Percentiles rank a stretch among this genome's conserved stretches.
These are phyloP conservation scores for Clarireedia monteithiana DNA, from an alignment of 2,329 filamentous ascomycete species.

Conservation along the genomic window DNA sequence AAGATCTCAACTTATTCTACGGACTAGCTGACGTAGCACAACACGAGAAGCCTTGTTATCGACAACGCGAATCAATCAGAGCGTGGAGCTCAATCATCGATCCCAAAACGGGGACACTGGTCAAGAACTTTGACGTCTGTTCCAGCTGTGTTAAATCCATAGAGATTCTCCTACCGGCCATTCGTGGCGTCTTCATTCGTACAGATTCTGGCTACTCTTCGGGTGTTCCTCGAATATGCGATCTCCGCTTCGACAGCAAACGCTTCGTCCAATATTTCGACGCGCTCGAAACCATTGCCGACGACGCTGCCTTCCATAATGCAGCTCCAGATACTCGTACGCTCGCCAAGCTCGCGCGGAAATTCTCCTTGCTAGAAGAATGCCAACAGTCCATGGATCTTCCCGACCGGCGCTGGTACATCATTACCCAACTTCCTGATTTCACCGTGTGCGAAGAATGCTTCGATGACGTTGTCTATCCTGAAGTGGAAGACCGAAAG, in stretches of 20 bases:
- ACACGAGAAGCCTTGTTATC: slow-evolving; percentile 50
- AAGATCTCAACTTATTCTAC: slow-evolving; percentile 61
- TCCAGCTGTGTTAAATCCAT: slow-evolving; percentile 64
- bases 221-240: slow-evolving; percentile 52
- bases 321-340: slow-evolving; percentile 21
- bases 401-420: slow-evolving; percentile 65
- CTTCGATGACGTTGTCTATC: slow-evolving; percentile 71
- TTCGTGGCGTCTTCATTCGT: slow-evolving; percentile 56
- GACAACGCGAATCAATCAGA: slow-evolving; percentile 44
- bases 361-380: slow-evolving; percentile 19
- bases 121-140: slow-evolving; percentile 70
- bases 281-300: slow-evolving; percentile 48
- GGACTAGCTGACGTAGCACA: slow-evolving; percentile 57
- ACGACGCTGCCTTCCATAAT: slow-evolving; percentile 35
- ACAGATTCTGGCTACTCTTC: slow-evolving; percentile 29
- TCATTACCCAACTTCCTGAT: slow-evolving; percentile 65
- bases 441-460: slow-evolving; percentile 85
- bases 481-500: slow-evolving; percentile 46
- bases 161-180: slow-evolving; percentile 64
- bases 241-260: slow-evolving; percentile 54
- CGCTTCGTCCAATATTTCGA: slow-evolving; percentile 55
- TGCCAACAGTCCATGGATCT: slow-evolving; percentile 36
- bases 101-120: slow-evolving; percentile 51
- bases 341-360: slow-evolving; percentile 20
- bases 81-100: slow-evolving; percentile 73